Evolutionary conservation across 148 eudicot species (phyloP).

Genomic region (Chenopodium berlandieri): DNA sequence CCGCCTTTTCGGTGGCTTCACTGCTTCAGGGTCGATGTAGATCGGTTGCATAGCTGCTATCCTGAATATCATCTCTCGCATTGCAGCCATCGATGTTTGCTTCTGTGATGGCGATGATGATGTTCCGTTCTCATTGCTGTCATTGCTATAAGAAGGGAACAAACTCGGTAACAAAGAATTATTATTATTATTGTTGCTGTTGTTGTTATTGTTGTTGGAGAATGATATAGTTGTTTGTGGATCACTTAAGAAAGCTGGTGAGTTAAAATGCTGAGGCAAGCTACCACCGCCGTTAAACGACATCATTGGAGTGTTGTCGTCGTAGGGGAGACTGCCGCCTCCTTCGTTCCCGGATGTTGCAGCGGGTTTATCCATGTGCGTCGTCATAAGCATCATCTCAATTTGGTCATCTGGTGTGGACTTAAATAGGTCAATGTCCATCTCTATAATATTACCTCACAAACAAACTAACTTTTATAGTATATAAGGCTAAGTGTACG

Average conservation of each 20-base stretch:
- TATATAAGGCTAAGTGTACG: background rate
- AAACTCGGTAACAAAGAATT: constrained; percentile 12
- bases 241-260: background rate
- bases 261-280: constrained; percentile 1
- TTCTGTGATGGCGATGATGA: constrained; percentile 18
- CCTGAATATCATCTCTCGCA: constrained; percentile 90
- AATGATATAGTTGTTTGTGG: background rate
- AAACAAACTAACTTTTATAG: background rate
- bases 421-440: constrained; percentile 55
- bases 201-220: background rate
- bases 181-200: background rate
- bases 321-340: constrained; percentile 3
- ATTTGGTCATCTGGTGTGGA: constrained; percentile 49
- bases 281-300: constrained; percentile 20
- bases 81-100: constrained; percentile 60
- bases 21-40: constrained; percentile 83
- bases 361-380: constrained; percentile 44
- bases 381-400: constrained; percentile 53
- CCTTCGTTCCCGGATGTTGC: constrained; percentile 14
- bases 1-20: constrained; percentile 73
- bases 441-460: background rate
- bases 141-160: background rate
- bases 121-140: background rate
- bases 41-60: constrained; percentile 96
- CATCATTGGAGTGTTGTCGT: constrained; percentile 12